Percentiles rank a stretch among this genome's conserved stretches.
Evolutionary conservation across 106 monocot genomes (phyloP).

Genomic region (Dendrobium nobile): DNA sequence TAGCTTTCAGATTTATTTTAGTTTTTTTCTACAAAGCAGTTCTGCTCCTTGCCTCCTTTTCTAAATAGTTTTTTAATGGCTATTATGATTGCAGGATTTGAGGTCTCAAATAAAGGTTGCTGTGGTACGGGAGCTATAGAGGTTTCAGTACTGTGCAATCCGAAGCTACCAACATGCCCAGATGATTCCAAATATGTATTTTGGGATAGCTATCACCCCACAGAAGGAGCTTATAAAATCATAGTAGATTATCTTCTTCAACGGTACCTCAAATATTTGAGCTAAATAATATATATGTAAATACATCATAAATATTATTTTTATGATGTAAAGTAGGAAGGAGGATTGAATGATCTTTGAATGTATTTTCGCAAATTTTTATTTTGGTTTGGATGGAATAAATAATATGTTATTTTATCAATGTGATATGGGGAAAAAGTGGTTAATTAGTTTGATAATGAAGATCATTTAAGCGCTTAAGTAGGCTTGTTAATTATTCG

Average conservation of each 20-base stretch:
- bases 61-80: too few species aligned
- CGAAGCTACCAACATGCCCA: conserved; percentile 9
- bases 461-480: too few species aligned
- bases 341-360: not conserved
- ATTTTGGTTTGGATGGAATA: not conserved
- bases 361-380: not conserved
- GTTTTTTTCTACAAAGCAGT: too few species aligned
- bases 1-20: too few species aligned
- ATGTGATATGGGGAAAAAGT: too few species aligned
- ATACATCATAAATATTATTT: not conserved
- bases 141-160: conserved; percentile 20
- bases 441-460: too few species aligned
- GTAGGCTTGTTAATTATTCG: too few species aligned
- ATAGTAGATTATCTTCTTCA: conserved; percentile 7
- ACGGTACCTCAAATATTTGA: not conserved
- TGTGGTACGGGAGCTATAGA: conserved; percentile 30
- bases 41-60: too few species aligned
- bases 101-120: conserved; percentile 23
- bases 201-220: conserved; percentile 39
- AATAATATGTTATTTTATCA: not conserved
- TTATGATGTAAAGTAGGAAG: not conserved
- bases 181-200: conserved; percentile 32
- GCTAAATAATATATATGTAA: not conserved
- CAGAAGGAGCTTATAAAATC: conserved; percentile 24
- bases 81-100: conserved; percentile 17